These are phyloP conservation scores for Lentinula guzmanii DNA, from an alignment of 768 basidiomycete species.

Conservation along the genomic window DNA sequence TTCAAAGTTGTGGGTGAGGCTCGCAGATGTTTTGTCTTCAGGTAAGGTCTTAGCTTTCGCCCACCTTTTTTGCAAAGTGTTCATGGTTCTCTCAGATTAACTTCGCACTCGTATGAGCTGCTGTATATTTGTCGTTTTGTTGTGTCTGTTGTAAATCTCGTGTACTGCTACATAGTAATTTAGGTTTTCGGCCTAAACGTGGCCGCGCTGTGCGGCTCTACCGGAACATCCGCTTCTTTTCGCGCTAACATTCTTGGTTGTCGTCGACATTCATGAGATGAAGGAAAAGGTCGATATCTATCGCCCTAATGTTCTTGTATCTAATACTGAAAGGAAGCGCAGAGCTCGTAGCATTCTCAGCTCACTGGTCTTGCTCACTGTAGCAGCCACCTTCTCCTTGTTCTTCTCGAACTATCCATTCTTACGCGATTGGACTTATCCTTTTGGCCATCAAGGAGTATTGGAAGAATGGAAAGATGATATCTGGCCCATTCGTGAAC, in stretches of 20 bases:
- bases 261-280: neutral
- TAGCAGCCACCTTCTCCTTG: neutral
- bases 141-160: neutral
- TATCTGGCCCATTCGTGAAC: constrained; percentile 6
- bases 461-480: constrained; percentile 3
- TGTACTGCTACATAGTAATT: neutral
- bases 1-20: too few relatives aligned
- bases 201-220: neutral
- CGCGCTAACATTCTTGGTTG: neutral
- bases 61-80: neutral
- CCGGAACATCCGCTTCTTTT: neutral
- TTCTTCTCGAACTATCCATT: neutral
- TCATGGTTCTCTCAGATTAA: neutral
- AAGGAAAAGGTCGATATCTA: neutral
- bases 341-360: neutral
- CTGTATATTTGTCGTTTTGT: neutral
- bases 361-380: neutral
- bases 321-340: neutral
- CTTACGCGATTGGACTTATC: neutral
- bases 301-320: neutral
- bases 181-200: too few relatives aligned
- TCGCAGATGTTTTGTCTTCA: neutral
- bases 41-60: neutral
- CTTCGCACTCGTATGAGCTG: neutral
- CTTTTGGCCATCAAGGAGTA: neutral